phyloP scores from a whole-genome alignment of 2,329 filamentous ascomycete genomes.

The Cytospora piceae region DNA sequence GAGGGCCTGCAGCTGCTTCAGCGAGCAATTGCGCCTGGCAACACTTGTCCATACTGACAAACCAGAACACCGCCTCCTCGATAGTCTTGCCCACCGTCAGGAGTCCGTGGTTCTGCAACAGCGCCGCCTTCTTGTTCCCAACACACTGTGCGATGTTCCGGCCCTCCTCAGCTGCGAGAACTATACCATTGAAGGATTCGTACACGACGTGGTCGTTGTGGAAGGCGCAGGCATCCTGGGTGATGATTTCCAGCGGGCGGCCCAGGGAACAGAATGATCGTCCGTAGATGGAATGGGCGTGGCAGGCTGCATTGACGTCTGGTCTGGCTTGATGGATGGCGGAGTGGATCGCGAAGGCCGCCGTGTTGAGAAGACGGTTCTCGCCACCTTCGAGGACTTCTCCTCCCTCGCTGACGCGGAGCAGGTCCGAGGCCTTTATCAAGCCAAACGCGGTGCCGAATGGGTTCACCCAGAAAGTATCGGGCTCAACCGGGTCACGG shows the following conservation, averaged over 20 bases:
- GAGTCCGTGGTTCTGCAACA: slow-evolving; percentile 60
- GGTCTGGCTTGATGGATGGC: slow-evolving; percentile 59
- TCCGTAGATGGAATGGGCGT: slow-evolving; percentile 59
- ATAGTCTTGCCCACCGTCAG: slow-evolving; percentile 54
- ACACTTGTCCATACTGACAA: slow-evolving; percentile 54
- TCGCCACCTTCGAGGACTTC: slow-evolving; percentile 65
- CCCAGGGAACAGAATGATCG: slow-evolving; percentile 65
- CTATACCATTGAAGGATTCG: slow-evolving; percentile 47
- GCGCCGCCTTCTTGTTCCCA: slow-evolving; percentile 53
- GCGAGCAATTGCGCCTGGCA: slow-evolving; percentile 55
- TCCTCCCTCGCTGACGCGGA: slow-evolving; percentile 65
- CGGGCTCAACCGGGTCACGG: slow-evolving; percentile 59
- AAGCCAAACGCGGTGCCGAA: slow-evolving; percentile 62
- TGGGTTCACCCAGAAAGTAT: slow-evolving; percentile 70
- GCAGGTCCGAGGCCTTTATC: slow-evolving; percentile 51
- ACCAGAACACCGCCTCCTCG: slow-evolving; percentile 59
- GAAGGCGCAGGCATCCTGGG: slow-evolving; percentile 64
- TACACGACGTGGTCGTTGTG: slow-evolving; percentile 54
- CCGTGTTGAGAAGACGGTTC: slow-evolving; percentile 38
- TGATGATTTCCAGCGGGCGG: slow-evolving; percentile 66
- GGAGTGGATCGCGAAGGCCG: slow-evolving; percentile 51
- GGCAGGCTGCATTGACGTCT: slow-evolving; percentile 57
- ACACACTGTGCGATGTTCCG: slow-evolving; percentile 51
- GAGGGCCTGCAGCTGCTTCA: slow-evolving; percentile 63
- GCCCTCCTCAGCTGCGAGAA: slow-evolving; percentile 57